Evolutionary conservation across 2,329 filamentous ascomycete genomes (phyloP), one percentile per base, ranked within the genome.

Genomic region (Fusarium torreyae): DNA sequence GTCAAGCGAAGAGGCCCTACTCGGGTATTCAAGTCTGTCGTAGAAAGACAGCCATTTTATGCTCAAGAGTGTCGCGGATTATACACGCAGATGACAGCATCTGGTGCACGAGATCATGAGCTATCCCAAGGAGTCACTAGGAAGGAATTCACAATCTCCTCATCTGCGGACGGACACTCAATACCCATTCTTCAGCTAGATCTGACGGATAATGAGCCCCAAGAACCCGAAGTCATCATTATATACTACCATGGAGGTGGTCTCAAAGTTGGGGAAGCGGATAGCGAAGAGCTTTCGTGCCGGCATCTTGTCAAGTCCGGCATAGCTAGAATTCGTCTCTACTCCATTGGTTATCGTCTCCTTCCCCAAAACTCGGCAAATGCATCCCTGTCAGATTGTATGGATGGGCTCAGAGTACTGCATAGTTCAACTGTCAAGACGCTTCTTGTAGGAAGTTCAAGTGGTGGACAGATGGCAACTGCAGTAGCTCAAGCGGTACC

Each of bases 221-320:
- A 56, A 5, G 45, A 60, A 1, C 65, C 73, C 0, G 70, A 76
- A 7, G 62, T 75, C 6, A 64, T 81, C 8, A 71, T 84, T 13
- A 66, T 86, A 18, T 86, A 85, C 71, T 83, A 82, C 67, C 84
- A 86, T 66, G 84, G 84, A 11, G 84, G 84, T 15, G 83, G 82
- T 0, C 74, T 86, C 3, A 74, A 75, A 28, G 81, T 86, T 33
- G 84, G 84, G 13, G 82, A 85, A 54, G 81, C 82, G 3, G 82
- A 85, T 63, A 84, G 81, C 62, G 84, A 86, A 69, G 83, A 86
- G 46, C 73, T 85, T 2, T 81, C 82, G 3, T 85, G 83, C 68
- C 79, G 83, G 1, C 79, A 78, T 26, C 77, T 86, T 22, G 69
- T 80, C 26, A 77, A 79, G 22, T 75, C 65, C 9, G 61, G 77